phyloP scores from a whole-genome alignment of 192 early-diverging fungal genomes.

The Linderina pennispora region DNA sequence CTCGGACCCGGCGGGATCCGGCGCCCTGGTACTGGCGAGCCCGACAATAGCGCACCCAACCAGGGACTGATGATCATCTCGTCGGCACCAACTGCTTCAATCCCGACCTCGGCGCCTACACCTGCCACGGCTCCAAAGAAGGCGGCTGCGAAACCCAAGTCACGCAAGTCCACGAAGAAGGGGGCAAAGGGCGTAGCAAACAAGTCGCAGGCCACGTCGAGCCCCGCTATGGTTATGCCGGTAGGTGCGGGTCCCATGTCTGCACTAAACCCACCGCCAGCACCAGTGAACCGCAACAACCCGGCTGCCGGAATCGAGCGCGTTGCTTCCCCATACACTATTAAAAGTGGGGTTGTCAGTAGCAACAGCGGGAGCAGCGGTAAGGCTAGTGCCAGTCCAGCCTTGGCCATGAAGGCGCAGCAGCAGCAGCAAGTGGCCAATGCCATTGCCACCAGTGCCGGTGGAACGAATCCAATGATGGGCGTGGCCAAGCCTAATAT shows the following conservation, averaged over 20 bases:
- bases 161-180: slow-evolving; percentile 22
- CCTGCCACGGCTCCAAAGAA: slow-evolving; percentile 17
- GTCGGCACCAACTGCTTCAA: slow-evolving; percentile 1
- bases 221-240: no score
- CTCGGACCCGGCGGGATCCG: no score
- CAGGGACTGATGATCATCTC: neutral
- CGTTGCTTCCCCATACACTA: neutral
- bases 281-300: neutral
- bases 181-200: slow-evolving; percentile 3
- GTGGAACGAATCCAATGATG: no score
- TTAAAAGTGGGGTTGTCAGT: neutral
- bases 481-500: neutral
- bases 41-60: no score
- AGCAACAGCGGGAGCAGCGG: slow-evolving; percentile 14
- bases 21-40: neutral
- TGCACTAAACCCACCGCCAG: neutral
- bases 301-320: neutral
- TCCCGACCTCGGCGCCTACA: slow-evolving; percentile 4
- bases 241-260: no score
- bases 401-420: slow-evolving; percentile 17
- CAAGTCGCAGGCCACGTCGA: neutral
- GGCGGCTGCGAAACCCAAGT: slow-evolving; percentile 16
- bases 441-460: no score
- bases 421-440: no score
- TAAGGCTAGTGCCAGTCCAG: slow-evolving; percentile 15